A percentile compares a stretch with the other conserved stretches of the same genome.
Evolutionary conservation across 257 asterid species (phyloP).

Genomic region (Nyctanthes arbortristis): DNA sequence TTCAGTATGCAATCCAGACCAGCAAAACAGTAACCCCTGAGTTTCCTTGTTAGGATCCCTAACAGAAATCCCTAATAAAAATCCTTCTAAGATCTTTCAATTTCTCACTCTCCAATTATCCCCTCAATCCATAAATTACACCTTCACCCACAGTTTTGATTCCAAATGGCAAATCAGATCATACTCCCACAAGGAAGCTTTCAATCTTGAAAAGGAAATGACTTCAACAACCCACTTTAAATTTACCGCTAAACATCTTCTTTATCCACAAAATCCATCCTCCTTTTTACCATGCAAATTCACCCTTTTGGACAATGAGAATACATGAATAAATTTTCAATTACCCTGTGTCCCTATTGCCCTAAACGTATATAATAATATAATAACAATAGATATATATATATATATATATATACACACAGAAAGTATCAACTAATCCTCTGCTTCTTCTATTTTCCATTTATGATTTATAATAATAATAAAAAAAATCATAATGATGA

Average conservation of each 20-base stretch:
- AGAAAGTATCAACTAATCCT: slow-evolving; percentile 12
- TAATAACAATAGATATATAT: slow-evolving; percentile 2
- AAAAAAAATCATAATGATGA: not conserved
- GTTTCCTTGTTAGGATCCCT: slow-evolving; percentile 69
- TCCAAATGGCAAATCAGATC: slow-evolving; percentile 1
- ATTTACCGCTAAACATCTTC: slow-evolving; percentile 7
- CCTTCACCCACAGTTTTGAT: slow-evolving; percentile 22
- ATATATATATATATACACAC: too few species aligned
- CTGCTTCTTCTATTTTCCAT: not conserved
- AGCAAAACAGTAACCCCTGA: slow-evolving; percentile 60
- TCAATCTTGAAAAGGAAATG: slow-evolving; percentile 7
- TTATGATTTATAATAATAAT: slow-evolving; percentile 17
- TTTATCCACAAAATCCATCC: slow-evolving; percentile 15
- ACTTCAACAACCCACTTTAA: slow-evolving; percentile 16
- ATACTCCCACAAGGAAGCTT: slow-evolving; percentile 12
- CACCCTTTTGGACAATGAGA: slow-evolving; percentile 18
- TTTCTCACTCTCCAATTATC: slow-evolving; percentile 24
- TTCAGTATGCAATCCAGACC: slow-evolving; percentile 92
- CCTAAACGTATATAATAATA: slow-evolving; percentile 12
- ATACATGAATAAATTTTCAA: slow-evolving; percentile 25
- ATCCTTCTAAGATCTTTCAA: slow-evolving; percentile 22
- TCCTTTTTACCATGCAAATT: slow-evolving; percentile 4
- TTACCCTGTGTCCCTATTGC: slow-evolving; percentile 31
- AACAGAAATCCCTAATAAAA: slow-evolving; percentile 28
- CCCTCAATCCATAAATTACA: slow-evolving; percentile 24